Percentiles rank a stretch among this genome's conserved stretches.
Evolutionary conservation across 768 basidiomycete genomes (phyloP).

Genomic region (Nidularia pulvinata): DNA sequence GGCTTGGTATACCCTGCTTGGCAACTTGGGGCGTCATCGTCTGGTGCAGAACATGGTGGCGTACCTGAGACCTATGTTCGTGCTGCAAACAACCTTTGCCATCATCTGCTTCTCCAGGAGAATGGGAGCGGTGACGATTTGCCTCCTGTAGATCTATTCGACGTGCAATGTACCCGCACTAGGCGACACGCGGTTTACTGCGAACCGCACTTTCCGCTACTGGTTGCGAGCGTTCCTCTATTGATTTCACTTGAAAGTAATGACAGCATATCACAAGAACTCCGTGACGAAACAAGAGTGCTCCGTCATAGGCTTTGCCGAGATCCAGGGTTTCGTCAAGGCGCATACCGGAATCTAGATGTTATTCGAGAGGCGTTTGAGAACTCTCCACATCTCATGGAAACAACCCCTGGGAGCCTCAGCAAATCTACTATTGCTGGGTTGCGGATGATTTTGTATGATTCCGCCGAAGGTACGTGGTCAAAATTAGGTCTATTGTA

Average conservation of each 20-base stretch:
- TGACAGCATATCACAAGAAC: slow-evolving; percentile 40
- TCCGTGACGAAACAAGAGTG: slow-evolving; percentile 45
- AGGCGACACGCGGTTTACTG: slow-evolving; percentile 68
- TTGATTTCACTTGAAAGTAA: slow-evolving; percentile 76
- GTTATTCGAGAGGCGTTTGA: slow-evolving; percentile 72
- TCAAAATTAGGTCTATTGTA: background rate
- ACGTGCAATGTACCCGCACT: slow-evolving; percentile 69
- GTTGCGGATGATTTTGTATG: slow-evolving; percentile 64
- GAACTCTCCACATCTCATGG: slow-evolving; percentile 49
- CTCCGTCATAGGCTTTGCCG: slow-evolving; percentile 64
- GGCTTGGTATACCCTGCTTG: slow-evolving; percentile 83
- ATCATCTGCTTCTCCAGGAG: slow-evolving; percentile 54
- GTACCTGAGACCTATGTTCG: slow-evolving; percentile 51
- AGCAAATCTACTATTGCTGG: slow-evolving; percentile 68
- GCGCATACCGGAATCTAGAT: slow-evolving; percentile 74
- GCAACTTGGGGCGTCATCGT: slow-evolving; percentile 49
- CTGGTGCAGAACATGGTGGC: slow-evolving; percentile 30
- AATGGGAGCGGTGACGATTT: slow-evolving; percentile 35
- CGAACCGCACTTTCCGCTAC: slow-evolving; percentile 61
- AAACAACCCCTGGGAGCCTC: slow-evolving; percentile 42
- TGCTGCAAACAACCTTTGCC: slow-evolving; percentile 65
- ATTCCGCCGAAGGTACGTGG: slow-evolving; percentile 54
- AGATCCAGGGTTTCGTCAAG: slow-evolving; percentile 69
- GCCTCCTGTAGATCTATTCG: slow-evolving; percentile 52
- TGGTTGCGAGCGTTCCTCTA: slow-evolving; percentile 65